A percentile compares a stretch with the other conserved stretches of the same genome.
Evolutionary conservation across 2,329 filamentous ascomycete genomes (phyloP).

Genomic region (Diplodia sapinea): DNA sequence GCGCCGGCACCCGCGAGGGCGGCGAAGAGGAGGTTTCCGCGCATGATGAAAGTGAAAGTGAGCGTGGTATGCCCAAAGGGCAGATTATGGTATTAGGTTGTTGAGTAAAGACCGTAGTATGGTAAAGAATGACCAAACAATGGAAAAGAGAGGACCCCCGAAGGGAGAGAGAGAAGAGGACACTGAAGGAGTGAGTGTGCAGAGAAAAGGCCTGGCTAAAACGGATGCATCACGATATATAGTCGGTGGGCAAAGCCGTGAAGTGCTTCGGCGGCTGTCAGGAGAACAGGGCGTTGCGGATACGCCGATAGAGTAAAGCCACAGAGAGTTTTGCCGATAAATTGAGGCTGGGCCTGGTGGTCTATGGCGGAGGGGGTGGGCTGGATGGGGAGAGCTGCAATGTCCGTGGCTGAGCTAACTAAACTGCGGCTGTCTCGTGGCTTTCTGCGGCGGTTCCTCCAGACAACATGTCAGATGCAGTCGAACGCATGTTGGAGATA

Average conservation of each 20-base stretch:
- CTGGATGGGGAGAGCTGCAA: background rate
- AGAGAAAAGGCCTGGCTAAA: background rate
- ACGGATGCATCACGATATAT: constrained; percentile 6
- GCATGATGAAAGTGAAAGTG: constrained; percentile 12
- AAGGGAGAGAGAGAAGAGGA: background rate
- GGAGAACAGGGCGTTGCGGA: background rate
- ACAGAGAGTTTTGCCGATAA: background rate
- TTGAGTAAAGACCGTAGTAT: background rate
- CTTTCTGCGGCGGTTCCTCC: background rate
- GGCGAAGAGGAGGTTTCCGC: background rate
- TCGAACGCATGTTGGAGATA: background rate
- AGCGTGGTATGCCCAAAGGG: constrained; percentile 10
- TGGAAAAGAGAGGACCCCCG: background rate
- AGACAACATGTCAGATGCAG: background rate
- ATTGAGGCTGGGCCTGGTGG: background rate
- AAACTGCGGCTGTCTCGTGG: background rate
- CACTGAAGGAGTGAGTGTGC: constrained; percentile 13
- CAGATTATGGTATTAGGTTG: constrained; percentile 2
- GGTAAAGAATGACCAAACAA: background rate
- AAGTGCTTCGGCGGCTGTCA: background rate
- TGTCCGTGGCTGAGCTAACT: constrained; percentile 1
- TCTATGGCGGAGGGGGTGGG: background rate
- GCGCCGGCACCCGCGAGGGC: background rate
- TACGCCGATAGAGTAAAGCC: constrained; percentile 5
- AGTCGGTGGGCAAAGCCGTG: background rate